Base-by-base conservation (phyloP, 257 asterid genomes). In the Henckelia pumila region DNA sequence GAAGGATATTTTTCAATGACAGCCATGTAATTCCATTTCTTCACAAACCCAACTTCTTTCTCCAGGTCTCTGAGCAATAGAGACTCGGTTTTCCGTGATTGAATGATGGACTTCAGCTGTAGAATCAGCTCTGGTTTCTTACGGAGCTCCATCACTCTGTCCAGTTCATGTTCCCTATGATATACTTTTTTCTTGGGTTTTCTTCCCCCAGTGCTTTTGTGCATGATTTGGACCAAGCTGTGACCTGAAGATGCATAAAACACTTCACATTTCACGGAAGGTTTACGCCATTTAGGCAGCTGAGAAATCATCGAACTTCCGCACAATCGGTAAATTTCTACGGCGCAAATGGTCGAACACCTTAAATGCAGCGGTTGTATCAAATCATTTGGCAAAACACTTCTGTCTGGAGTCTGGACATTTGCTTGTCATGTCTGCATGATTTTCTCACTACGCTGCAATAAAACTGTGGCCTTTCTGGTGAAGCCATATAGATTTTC, bases 31-130 rank as follows among this genome's bases (percentile, higher is more conserved):
- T 91, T 93, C 97, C 99, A 90, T 75, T 93, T 93, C 79, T 90
- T 89, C 71, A 88, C 95, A 56, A 90, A 88, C 59, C 99, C 99
- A 59, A 90, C 97, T 79, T 81, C 91, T 70, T 93, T 93, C 74
- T 90, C 99, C n/a, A 88, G 95, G 83, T 93, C 99, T 82, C 99
- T 80, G 23, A 93, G 96, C 62, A 77, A 86, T 61, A 93, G 76
- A 17, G 77, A 76, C 58, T 68, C 86, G 14, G 69, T 74, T 80
- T 86, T 90, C 77, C 73, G 96, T 60, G 97, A 90, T 33, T 80
- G 85, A 57, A 93, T 82, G 11, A 90, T 78, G 79, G 91, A 88
- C 68, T 82, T 86, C 37, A 93, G 89, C 63, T 73, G 78, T 47
- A 93, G 71, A 64, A 93, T 80, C 63, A 90, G 57, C 3, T 86